Percentiles rank a stretch among this genome's conserved stretches.
phyloP scores from a whole-genome alignment of 2,329 filamentous ascomycete species.

The Fusarium solani-melongenae region DNA sequence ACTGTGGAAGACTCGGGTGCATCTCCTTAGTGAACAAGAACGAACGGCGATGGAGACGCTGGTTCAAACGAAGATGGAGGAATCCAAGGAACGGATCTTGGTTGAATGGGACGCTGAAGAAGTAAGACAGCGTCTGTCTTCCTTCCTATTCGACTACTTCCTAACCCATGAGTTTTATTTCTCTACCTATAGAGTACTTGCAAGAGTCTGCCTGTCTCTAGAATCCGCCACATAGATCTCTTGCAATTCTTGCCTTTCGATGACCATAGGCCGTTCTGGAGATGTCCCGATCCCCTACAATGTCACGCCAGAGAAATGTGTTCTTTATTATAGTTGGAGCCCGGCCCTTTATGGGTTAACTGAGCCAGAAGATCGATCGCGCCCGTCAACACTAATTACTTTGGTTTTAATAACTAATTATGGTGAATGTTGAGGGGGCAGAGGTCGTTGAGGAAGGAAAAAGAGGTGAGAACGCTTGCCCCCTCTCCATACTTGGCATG shows the following conservation, averaged over 20 bases:
- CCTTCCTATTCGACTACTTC: background rate
- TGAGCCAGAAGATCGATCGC: too few relatives aligned
- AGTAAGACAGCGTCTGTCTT: conserved; percentile 16
- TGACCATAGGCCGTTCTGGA: too few relatives aligned
- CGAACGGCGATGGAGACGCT: conserved; percentile 45
- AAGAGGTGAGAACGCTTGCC: background rate
- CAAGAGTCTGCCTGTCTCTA: too few relatives aligned
- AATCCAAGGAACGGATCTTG: conserved; percentile 39
- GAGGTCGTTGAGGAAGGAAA: background rate
- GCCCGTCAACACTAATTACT: background rate
- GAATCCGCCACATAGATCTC: too few relatives aligned
- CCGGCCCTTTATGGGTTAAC: too few relatives aligned
- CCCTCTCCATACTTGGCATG: background rate
- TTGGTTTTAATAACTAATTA: background rate
- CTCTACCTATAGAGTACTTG: too few relatives aligned
- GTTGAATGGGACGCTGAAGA: conserved; percentile 44
- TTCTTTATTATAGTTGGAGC: too few relatives aligned
- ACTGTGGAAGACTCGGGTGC: conserved; percentile 45
- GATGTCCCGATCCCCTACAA: too few relatives aligned
- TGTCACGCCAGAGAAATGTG: too few relatives aligned
- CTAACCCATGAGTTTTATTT: too few relatives aligned
- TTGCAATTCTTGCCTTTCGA: too few relatives aligned
- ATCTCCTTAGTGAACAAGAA: conserved; percentile 44
- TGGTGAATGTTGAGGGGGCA: background rate
- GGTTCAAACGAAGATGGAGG: conserved; percentile 47